A percentile compares a stretch with the other conserved stretches of the same genome.
These are phyloP conservation scores for Ganoderma leucocontextum DNA, from an alignment of 1,284 basidiomycete species.

Conservation along the genomic window DNA sequence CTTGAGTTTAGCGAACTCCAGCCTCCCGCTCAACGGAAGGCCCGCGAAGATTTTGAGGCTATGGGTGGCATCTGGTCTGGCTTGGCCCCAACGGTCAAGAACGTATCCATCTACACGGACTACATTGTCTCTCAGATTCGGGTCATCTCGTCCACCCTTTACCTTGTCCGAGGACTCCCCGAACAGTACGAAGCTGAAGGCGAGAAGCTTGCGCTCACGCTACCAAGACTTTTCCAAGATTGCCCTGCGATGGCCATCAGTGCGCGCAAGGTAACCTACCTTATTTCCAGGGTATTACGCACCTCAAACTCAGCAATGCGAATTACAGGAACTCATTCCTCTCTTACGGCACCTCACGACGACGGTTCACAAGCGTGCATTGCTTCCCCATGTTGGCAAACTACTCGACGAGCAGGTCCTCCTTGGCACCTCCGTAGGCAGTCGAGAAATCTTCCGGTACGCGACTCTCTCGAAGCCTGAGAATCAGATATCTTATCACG, in stretches of 20 bases:
- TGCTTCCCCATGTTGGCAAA: conserved; percentile 89
- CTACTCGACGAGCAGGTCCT: conserved; percentile 93
- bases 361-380: conserved; percentile 82
- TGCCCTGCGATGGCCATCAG: conserved; percentile 90
- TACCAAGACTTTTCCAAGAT: conserved; percentile 91
- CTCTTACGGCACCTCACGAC: conserved; percentile 93
- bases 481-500: not conserved
- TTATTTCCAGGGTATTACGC: conserved; percentile 8
- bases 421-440: conserved; percentile 83
- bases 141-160: conserved; percentile 95
- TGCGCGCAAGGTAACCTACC: conserved; percentile 70
- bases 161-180: conserved; percentile 79
- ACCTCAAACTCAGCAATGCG: not conserved
- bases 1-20: conserved; percentile 83
- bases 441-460: conserved; percentile 85
- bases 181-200: conserved; percentile 84
- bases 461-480: conserved; percentile 24
- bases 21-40: conserved; percentile 88
- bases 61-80: conserved; percentile 89
- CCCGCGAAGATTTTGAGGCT: conserved; percentile 82
- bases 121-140: conserved; percentile 95
- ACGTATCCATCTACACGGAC: conserved; percentile 85
- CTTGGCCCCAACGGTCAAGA: conserved; percentile 81
- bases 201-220: conserved; percentile 83
- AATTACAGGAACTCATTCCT: conserved; percentile 85